phyloP scores from a whole-genome alignment of 805 yeast species.

The Teunomyces funiuensis region DNA sequence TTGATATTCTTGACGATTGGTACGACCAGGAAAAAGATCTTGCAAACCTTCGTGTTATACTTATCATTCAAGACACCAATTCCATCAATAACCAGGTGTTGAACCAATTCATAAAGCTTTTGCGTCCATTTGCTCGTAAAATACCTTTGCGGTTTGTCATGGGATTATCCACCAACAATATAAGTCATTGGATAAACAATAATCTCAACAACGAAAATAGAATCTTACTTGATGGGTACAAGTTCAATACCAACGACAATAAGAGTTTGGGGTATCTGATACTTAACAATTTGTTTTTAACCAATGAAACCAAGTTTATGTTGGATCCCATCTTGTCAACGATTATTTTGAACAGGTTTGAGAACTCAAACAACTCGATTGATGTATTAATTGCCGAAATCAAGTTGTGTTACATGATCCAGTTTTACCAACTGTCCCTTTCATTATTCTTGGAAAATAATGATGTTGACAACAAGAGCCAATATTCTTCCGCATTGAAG shows the following conservation, averaged over 20 bases:
- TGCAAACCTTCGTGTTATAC: constrained; percentile 17
- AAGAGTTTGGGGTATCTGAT: constrained; percentile 34
- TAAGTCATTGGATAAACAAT: constrained; percentile 36
- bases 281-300: constrained; percentile 31
- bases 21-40: constrained; percentile 13
- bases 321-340: constrained; percentile 25
- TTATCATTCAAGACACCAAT: constrained; percentile 40
- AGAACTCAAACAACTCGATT: constrained; percentile 40
- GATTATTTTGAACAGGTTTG: constrained; percentile 34
- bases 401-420: constrained; percentile 38
- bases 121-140: constrained; percentile 24
- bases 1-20: constrained; percentile 37
- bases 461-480: constrained; percentile 5
- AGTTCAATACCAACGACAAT: constrained; percentile 33
- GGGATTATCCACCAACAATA: constrained; percentile 36
- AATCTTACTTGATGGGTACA: constrained; percentile 26
- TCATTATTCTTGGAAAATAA: constrained; percentile 20
- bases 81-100: constrained; percentile 33
- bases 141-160: constrained; percentile 35
- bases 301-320: constrained; percentile 18
- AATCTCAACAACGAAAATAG: constrained; percentile 33
- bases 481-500: constrained; percentile 26
- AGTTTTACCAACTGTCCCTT: constrained; percentile 40
- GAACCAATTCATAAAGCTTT: constrained; percentile 34
- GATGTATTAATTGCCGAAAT: constrained; percentile 39